Evolutionary conservation across 1,284 basidiomycete genomes (phyloP).

Genomic region (Cryptococcus maquisensis): DNA sequence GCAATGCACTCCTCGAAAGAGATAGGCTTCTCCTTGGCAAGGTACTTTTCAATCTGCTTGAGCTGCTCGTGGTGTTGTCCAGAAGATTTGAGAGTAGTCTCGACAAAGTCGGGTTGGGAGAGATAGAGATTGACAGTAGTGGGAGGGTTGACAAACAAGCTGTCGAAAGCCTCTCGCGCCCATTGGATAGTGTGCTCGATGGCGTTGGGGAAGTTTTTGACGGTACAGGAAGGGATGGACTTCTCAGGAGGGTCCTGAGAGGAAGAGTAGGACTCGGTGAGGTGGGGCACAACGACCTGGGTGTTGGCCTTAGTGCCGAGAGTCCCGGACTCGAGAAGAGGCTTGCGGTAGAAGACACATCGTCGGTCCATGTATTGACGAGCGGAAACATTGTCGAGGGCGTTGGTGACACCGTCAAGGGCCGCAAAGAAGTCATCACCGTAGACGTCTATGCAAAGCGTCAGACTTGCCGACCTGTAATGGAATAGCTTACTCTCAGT

Average conservation of each 20-base stretch:
- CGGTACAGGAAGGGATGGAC: conserved; percentile 94
- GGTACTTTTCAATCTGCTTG: conserved; percentile 82
- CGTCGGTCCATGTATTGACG: conserved; percentile 98
- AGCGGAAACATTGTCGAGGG: conserved; percentile 95
- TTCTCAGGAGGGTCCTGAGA: conserved; percentile 99
- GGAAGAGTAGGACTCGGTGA: conserved; percentile 96
- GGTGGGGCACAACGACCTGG: conserved; percentile 90
- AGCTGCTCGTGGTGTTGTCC: conserved; percentile 87
- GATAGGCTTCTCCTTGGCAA: conserved; percentile 87
- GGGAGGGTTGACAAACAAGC: conserved; percentile 87
- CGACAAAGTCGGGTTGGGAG: conserved; percentile 92
- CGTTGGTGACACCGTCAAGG: conserved; percentile 97
- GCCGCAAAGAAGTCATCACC: conserved; percentile 81
- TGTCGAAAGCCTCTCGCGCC: conserved; percentile 91
- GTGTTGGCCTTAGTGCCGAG: conserved; percentile 98
- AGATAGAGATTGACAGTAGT: conserved; percentile 96
- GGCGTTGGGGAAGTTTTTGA: conserved; percentile 98
- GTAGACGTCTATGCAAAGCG: conserved; percentile 64
- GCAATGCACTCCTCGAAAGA: conserved; percentile 96
- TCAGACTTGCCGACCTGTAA: background rate
- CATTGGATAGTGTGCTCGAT: conserved; percentile 99
- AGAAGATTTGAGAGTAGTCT: conserved; percentile 82
- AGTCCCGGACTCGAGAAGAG: conserved; percentile 94
- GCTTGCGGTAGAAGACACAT: conserved; percentile 96
- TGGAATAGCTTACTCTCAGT: conserved; percentile 72